Evolutionary conservation across 768 basidiomycete genomes (phyloP), one percentile per base, ranked within the genome.

Genomic region (Austroboletus eburneus): DNA sequence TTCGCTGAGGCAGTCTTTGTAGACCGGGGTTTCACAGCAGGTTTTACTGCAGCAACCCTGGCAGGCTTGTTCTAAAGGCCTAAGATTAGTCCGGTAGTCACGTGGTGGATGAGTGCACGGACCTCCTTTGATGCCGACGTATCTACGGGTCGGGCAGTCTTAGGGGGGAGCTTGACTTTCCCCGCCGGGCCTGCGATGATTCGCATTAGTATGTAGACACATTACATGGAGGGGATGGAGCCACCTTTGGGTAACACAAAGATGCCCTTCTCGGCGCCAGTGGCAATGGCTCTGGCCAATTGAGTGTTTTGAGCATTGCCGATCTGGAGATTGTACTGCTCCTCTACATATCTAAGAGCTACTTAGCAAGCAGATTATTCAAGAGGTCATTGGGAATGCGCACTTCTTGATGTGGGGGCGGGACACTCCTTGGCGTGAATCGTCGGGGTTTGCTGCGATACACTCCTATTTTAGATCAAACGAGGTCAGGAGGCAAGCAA

Each of bases 331-430:
- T 83, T 82, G 75, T 93, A 96, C 57, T 75, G 81, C 47, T 78
- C 74, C 69, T 91, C 91, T 45, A 96, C 84, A 66, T 70, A 96
- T 73, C 91, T 93, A 46, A 9, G 42, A 23, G 37, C 44, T 42
- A 52, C 48, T 60, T 33, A 62, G 52, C 54, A 48, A 47, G 51
- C 9, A 41, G 46, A 51, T 48, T 46, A 40, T 23, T 29, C 42
- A 41, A 18, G 21, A 39, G 50, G 46, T 45, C 52, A 27, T 22
- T 35, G 33, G 36, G 45, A 39, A 57, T 49, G 73, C 78, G 57
- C 53, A 94, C 87, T 90, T 95, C 82, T 96, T 96, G 73, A 96
- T 93, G 59, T 84, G 79, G 45, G 84, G 88, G 39, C 94, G 84
- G 56, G 91, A 94, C 51, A 94, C 92, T 57, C 91, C 92, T 47